Evolutionary conservation across 768 basidiomycete genomes (phyloP).

Genomic region (Phlegmacium glaucopus): DNA sequence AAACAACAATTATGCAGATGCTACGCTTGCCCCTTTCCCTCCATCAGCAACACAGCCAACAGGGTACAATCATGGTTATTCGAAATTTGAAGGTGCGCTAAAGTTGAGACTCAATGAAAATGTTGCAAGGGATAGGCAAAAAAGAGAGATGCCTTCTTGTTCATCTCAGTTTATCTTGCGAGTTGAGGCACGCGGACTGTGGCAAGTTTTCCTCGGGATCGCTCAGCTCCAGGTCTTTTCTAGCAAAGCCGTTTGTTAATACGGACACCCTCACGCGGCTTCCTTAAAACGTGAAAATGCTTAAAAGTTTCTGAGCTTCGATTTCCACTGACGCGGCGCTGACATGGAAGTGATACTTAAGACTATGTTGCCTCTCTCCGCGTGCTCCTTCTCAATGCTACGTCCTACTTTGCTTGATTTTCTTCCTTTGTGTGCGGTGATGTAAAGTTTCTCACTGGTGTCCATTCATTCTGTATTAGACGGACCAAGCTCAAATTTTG

Average conservation of each 20-base stretch:
- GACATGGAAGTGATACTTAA: slow-evolving; percentile 24
- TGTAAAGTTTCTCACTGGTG: slow-evolving; percentile 45
- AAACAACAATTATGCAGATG: slow-evolving; percentile 53
- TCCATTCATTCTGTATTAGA: slow-evolving; percentile 56
- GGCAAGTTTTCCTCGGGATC: slow-evolving; percentile 35
- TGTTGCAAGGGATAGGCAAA: slow-evolving; percentile 39
- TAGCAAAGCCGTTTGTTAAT: slow-evolving; percentile 32
- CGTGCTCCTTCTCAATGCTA: slow-evolving; percentile 41
- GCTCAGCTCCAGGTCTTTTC: slow-evolving; percentile 41
- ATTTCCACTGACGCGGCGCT: slow-evolving; percentile 15
- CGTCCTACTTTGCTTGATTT: slow-evolving; percentile 43
- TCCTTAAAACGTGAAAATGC: slow-evolving; percentile 23
- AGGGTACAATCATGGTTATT: slow-evolving; percentile 57
- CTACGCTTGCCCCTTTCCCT: slow-evolving; percentile 48
- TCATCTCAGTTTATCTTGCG: slow-evolving; percentile 31
- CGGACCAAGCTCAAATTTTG: slow-evolving; percentile 55
- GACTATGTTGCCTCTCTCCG: slow-evolving; percentile 28
- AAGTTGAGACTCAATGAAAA: slow-evolving; percentile 57
- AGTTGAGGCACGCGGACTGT: slow-evolving; percentile 50
- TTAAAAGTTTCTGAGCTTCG: slow-evolving; percentile 23
- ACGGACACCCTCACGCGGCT: slow-evolving; percentile 13
- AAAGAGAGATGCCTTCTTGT: slow-evolving; percentile 13
- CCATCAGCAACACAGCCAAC: slow-evolving; percentile 36
- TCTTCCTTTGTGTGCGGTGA: slow-evolving; percentile 24
- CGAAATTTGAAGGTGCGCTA: slow-evolving; percentile 85